These are phyloP conservation scores for Xanthoparmelia taractica DNA, from an alignment of 495 filamentous ascomycete species.

Conservation along the genomic window DNA sequence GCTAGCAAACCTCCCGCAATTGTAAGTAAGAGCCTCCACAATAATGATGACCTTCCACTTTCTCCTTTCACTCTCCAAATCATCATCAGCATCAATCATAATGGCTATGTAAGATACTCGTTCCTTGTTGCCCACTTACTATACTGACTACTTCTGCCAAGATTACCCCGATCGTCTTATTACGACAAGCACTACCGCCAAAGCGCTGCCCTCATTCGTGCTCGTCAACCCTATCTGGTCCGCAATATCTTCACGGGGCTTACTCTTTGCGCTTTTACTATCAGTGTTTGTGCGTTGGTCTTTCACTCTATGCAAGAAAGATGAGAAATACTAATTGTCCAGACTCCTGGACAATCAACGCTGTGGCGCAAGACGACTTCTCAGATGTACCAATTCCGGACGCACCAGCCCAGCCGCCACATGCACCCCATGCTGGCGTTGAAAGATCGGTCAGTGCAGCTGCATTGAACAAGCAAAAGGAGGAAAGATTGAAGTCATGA, in stretches of 20 bases:
- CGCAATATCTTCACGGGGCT: slow-evolving; percentile 76
- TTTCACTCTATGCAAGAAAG: not conserved
- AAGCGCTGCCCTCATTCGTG: slow-evolving; percentile 76
- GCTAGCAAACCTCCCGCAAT: slow-evolving; percentile 9
- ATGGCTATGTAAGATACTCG: slow-evolving; percentile 6
- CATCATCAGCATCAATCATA: not conserved
- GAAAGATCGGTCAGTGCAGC: slow-evolving; percentile 17
- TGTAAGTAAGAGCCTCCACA: not conserved
- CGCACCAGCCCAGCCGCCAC: slow-evolving; percentile 44
- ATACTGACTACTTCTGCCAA: slow-evolving; percentile 27
- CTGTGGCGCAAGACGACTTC: slow-evolving; percentile 95
- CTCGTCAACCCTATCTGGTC: slow-evolving; percentile 82
- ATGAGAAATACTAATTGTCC: slow-evolving; percentile 1
- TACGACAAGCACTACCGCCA: slow-evolving; percentile 79
- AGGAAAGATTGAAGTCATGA: slow-evolving; percentile 9
- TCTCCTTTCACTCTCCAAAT: not conserved
- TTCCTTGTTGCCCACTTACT: not conserved
- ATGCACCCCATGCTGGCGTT: slow-evolving; percentile 23
- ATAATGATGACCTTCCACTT: not conserved
- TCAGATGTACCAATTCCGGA: slow-evolving; percentile 86
- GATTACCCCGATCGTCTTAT: slow-evolving; percentile 70
- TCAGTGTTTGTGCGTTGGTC: slow-evolving; percentile 67
- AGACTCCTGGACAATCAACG: slow-evolving; percentile 85
- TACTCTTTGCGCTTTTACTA: slow-evolving; percentile 57
- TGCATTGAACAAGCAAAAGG: slow-evolving; percentile 16